Percentiles rank a stretch among this genome's conserved stretches.
Evolutionary conservation across 371 early-diverging fungal genomes (phyloP).

Genomic region (Haplosporangium sp.): DNA sequence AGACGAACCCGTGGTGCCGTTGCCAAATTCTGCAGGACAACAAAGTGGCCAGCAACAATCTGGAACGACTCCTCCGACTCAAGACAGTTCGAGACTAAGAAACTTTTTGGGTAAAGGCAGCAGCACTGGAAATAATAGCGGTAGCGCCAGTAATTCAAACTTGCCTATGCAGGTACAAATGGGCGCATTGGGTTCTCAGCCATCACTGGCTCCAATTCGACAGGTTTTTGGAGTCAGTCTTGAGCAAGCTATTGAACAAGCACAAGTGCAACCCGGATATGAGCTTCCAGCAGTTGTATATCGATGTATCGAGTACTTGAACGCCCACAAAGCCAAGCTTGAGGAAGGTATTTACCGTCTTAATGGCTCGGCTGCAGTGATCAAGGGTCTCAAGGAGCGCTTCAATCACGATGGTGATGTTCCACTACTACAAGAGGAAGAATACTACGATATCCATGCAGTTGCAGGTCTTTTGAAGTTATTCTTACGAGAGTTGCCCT

Average conservation of each 20-base stretch:
- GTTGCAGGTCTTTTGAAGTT: constrained; percentile 93
- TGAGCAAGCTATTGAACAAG: constrained; percentile 71
- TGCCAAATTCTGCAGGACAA: constrained; percentile 11
- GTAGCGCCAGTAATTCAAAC: background rate
- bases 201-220: constrained; percentile 31
- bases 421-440: constrained; percentile 60
- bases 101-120: constrained; percentile 43
- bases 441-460: constrained; percentile 90
- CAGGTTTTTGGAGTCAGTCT: constrained; percentile 82
- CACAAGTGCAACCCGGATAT: constrained; percentile 75
- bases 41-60: constrained; percentile 4
- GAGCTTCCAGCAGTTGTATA: constrained; percentile 92
- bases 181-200: constrained; percentile 11
- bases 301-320: constrained; percentile 95
- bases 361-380: constrained; percentile 82
- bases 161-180: constrained; percentile 1
- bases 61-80: constrained; percentile 11
- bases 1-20: constrained; percentile 16
- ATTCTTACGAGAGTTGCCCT: constrained; percentile 91
- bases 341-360: constrained; percentile 98
- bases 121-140: background rate
- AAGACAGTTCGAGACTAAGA: constrained; percentile 32
- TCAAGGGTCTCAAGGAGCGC: constrained; percentile 76
- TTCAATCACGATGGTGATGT: constrained; percentile 78
- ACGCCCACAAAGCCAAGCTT: constrained; percentile 76